These are phyloP conservation scores for Zymoseptoria brevis DNA, from an alignment of 2,329 filamentous ascomycete species.

Conservation along the genomic window DNA sequence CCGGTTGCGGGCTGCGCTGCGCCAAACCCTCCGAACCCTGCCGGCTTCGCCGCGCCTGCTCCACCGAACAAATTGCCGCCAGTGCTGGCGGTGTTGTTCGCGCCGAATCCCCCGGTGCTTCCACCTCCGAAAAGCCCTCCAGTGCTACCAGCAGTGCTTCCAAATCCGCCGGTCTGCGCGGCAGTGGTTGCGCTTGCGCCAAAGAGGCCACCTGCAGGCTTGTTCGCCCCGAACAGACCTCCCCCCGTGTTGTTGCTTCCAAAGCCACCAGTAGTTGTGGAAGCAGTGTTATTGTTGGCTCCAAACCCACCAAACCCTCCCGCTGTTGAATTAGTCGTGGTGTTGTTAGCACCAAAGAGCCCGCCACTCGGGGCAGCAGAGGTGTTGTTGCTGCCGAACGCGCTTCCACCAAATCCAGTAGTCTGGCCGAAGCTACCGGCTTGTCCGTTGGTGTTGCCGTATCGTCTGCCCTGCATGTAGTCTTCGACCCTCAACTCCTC, in stretches of 20 bases:
- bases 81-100: constrained; percentile 1
- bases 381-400: constrained; percentile 30
- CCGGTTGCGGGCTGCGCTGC: constrained; percentile 7
- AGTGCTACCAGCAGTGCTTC: constrained; percentile 10
- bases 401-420: constrained; percentile 41
- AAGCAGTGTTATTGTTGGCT: constrained; percentile 27
- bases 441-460: constrained; percentile 73
- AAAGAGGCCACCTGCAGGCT: constrained; percentile 27
- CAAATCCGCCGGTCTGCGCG: constrained; percentile 16
- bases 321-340: constrained; percentile 17
- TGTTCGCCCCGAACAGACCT: constrained; percentile 26
- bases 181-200: constrained; percentile 15
- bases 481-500: constrained; percentile 63
- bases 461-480: constrained; percentile 78
- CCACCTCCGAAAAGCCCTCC: not conserved
- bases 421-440: constrained; percentile 71
- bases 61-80: constrained; percentile 4
- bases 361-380: constrained; percentile 19
- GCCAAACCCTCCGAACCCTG: not conserved
- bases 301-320: constrained; percentile 39
- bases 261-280: constrained; percentile 27
- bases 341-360: constrained; percentile 31
- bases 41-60: not conserved
- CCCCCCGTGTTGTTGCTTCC: constrained; percentile 25
- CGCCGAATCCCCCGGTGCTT: not conserved